phyloP scores from a whole-genome alignment of 1,284 basidiomycete genomes.

The Leccinum fuscescens region DNA sequence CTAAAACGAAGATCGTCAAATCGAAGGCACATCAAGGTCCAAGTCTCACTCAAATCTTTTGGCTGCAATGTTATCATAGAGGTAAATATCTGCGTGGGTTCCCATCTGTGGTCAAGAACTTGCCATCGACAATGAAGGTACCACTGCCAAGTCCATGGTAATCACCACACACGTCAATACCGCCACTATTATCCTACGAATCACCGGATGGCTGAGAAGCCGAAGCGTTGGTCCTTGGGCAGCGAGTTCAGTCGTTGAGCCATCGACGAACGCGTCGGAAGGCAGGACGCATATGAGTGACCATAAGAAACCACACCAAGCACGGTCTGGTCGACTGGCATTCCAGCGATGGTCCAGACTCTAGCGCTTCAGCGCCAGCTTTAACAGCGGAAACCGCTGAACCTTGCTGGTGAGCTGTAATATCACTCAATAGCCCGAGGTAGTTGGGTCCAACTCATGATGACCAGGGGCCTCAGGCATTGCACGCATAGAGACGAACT shows the following conservation, averaged over 20 bases:
- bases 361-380: constrained; percentile 10
- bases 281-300: constrained; percentile 41
- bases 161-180: constrained; percentile 40
- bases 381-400: constrained; percentile 61
- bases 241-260: background rate
- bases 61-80: constrained; percentile 20
- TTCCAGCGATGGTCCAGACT: constrained; percentile 61
- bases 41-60: background rate
- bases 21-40: background rate
- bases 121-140: constrained; percentile 34
- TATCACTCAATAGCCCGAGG: background rate
- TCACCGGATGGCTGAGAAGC: background rate
- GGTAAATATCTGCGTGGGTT: background rate
- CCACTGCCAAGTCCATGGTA: constrained; percentile 25
- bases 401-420: constrained; percentile 46
- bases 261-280: constrained; percentile 33
- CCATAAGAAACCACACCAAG: constrained; percentile 64
- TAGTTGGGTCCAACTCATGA: constrained; percentile 53
- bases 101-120: constrained; percentile 34
- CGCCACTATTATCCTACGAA: constrained; percentile 27
- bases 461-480: constrained; percentile 54
- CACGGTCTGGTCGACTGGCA: constrained; percentile 61
- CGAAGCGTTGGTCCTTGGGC: background rate
- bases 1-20: constrained; percentile 25
- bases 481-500: background rate